Conservation (phyloP, 2,329 filamentous ascomycete species). For the Pseudogymnoascus sp. region DNA sequence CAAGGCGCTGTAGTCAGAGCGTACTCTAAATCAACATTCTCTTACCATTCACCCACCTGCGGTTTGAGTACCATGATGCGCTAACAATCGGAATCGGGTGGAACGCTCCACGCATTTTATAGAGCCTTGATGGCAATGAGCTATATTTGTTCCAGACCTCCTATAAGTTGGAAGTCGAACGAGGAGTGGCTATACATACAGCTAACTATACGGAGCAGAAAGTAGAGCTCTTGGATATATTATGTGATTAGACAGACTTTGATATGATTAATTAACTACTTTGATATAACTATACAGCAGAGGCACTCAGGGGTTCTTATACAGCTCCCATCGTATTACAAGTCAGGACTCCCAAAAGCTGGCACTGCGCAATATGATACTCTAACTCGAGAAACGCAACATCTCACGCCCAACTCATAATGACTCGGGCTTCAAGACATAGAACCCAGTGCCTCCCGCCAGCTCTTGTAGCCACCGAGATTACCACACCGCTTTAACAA, state of each 20-base stretch:
- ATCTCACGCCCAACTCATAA: not conserved
- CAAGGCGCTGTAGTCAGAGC: not conserved
- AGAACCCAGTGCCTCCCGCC: not conserved
- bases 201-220: no score
- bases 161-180: no score
- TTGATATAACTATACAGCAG: not conserved
- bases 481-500: not conserved
- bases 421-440: not conserved
- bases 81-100: no score
- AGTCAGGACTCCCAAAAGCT: not conserved
- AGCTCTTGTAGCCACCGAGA: not conserved
- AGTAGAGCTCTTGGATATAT: not conserved
- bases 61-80: no score
- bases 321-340: not conserved
- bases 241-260: not conserved
- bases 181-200: no score
- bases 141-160: no score
- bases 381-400: not conserved
- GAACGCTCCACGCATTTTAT: no score
- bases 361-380: not conserved
- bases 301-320: not conserved
- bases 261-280: not conserved
- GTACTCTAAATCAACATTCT: no score
- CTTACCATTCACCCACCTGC: no score
- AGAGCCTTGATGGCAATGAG: no score